Evolutionary conservation across 202 grass and related monocot genomes (phyloP).

Genomic region (Bolboschoenoplectus hybrid): DNA sequence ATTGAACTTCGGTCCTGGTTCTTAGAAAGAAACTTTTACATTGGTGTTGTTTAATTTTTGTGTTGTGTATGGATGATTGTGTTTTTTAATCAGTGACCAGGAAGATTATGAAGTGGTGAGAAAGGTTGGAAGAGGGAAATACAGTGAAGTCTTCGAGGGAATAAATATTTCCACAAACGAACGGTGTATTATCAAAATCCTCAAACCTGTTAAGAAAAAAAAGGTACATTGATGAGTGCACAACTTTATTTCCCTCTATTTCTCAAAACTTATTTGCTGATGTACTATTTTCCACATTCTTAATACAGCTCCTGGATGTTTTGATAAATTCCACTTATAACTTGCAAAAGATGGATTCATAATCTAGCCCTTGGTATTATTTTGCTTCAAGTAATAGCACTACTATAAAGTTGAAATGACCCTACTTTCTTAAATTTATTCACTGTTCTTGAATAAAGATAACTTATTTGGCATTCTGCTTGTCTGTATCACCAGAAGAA

Average conservation of each 20-base stretch:
- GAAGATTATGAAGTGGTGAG: conserved; percentile 98
- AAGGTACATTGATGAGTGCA: conserved; percentile 53
- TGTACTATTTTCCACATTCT: no score
- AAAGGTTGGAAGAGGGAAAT: conserved; percentile 97
- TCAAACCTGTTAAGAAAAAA: conserved; percentile 99
- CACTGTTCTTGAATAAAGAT: not conserved
- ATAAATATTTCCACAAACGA: conserved; percentile 88
- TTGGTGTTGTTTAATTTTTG: not conserved
- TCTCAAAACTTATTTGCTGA: not conserved
- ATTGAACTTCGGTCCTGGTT: not conserved
- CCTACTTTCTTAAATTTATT: not conserved
- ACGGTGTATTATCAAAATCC: conserved; percentile 92
- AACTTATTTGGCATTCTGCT: not conserved
- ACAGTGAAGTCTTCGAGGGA: conserved; percentile 98
- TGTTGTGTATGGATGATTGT: not conserved
- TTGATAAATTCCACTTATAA: not conserved
- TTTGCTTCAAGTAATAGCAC: not conserved
- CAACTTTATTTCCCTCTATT: not conserved
- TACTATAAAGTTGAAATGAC: conserved; percentile 12
- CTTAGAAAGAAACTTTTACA: not conserved
- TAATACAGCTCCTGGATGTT: not conserved
- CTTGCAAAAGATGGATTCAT: not conserved
- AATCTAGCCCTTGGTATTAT: not conserved
- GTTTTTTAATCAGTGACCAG: conserved; percentile 61
- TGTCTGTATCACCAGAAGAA: not conserved